These are phyloP conservation scores for Glebionis coronaria DNA, from an alignment of 129 eudicot genomes.

Conservation along the genomic window DNA sequence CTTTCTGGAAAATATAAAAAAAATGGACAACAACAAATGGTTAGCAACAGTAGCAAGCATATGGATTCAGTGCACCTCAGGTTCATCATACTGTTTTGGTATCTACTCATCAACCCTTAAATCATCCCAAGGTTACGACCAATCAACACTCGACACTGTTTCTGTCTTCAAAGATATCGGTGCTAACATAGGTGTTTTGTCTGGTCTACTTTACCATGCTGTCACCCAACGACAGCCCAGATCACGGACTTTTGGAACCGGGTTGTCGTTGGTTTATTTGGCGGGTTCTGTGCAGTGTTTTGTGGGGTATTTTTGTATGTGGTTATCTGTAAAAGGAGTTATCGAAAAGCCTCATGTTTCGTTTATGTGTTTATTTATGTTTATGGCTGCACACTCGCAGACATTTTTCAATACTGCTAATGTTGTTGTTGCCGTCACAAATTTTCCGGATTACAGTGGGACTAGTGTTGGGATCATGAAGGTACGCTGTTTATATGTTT, in stretches of 20 bases:
- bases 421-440: slow-evolving; percentile 68
- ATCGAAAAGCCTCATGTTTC: slow-evolving; percentile 48
- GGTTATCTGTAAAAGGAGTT: slow-evolving; percentile 66
- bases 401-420: slow-evolving; percentile 86
- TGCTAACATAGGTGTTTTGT: slow-evolving; percentile 75
- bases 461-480: slow-evolving; percentile 90
- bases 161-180: slow-evolving; percentile 98
- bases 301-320: slow-evolving; percentile 66
- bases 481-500: slow-evolving; percentile 39
- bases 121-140: slow-evolving; percentile 70
- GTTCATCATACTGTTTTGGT: slow-evolving; percentile 85
- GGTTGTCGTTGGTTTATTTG: slow-evolving; percentile 63
- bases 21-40: slow-evolving; percentile 53
- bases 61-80: slow-evolving; percentile 87
- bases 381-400: slow-evolving; percentile 85
- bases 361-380: slow-evolving; percentile 74
- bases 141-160: slow-evolving; percentile 82
- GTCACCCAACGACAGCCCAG: slow-evolving; percentile 12
- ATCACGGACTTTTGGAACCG: slow-evolving; percentile 10
- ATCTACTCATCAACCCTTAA: slow-evolving; percentile 82
- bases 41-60: slow-evolving; percentile 82
- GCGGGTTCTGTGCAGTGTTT: slow-evolving; percentile 76
- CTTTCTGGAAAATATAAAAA: background rate
- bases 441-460: slow-evolving; percentile 72
- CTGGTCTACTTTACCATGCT: slow-evolving; percentile 78